Percentiles rank a stretch among this genome's conserved stretches.
phyloP scores from a whole-genome alignment of 441 rosid genomes.

The Erodium texanum region DNA sequence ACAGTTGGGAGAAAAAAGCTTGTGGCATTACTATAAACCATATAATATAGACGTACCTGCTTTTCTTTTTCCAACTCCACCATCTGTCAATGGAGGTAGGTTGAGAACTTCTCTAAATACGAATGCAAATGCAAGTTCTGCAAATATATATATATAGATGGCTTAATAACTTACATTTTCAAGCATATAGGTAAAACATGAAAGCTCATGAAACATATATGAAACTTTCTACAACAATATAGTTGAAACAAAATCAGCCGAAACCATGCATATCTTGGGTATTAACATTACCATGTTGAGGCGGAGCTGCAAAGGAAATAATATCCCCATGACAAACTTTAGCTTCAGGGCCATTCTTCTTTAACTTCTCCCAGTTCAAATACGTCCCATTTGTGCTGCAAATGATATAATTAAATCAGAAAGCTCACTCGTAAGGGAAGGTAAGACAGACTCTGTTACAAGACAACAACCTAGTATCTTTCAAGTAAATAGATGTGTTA shows the following conservation, averaged over 20 bases:
- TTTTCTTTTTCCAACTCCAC: conserved; percentile 55
- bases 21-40: not conserved
- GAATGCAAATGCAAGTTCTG: conserved; percentile 75
- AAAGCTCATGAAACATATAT: not conserved
- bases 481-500: conserved; percentile 31
- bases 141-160: conserved; percentile 14
- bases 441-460: conserved; percentile 1
- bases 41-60: conserved; percentile 38
- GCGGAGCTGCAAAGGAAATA: conserved; percentile 69
- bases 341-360: conserved; percentile 48
- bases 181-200: not conserved
- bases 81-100: conserved; percentile 24
- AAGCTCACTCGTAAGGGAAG: not conserved
- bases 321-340: conserved; percentile 77
- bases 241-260: not conserved
- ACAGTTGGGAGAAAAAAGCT: not conserved
- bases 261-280: not conserved
- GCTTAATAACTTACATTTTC: not conserved
- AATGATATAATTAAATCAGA: conserved; percentile 8
- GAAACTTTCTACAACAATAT: not conserved
- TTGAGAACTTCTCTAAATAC: conserved; percentile 68
- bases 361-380: conserved; percentile 70
- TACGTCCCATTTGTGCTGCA: conserved; percentile 81
- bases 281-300: conserved; percentile 56
- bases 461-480: conserved; percentile 61